These are phyloP conservation scores for Irpex rosettiformis DNA, from an alignment of 1,284 basidiomycete genomes.

Conservation along the genomic window DNA sequence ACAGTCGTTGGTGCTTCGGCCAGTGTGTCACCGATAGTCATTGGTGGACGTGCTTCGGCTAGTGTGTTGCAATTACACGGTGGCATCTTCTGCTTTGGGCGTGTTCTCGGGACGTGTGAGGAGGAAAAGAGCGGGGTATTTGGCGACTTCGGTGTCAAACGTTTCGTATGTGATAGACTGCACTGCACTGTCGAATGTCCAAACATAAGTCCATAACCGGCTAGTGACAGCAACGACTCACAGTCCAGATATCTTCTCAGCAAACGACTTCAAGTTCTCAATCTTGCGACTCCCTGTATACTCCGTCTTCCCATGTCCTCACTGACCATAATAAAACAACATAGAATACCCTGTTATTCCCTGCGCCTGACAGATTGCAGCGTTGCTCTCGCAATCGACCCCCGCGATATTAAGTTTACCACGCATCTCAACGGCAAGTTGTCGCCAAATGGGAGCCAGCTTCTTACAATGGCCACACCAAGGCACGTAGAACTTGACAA, in stretches of 20 bases:
- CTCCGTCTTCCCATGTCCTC: constrained; percentile 50
- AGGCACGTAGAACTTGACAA: constrained; percentile 90
- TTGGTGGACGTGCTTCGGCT: too few relatives aligned
- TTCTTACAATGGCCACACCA: constrained; percentile 95
- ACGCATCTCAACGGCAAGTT: constrained; percentile 68
- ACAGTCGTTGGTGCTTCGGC: too few relatives aligned
- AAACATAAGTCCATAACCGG: constrained; percentile 10
- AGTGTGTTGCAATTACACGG: too few relatives aligned
- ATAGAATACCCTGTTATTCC: constrained; percentile 79
- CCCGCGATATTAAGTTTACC: constrained; percentile 74
- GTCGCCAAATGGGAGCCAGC: constrained; percentile 75
- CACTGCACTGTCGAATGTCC: constrained; percentile 24
- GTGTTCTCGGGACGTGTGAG: constrained; percentile 57
- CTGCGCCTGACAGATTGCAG: constrained; percentile 60
- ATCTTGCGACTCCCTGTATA: constrained; percentile 70
- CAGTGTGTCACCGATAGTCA: too few relatives aligned
- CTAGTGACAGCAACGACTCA: constrained; percentile 11
- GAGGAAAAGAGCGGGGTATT: constrained; percentile 70
- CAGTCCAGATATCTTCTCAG: constrained; percentile 51
- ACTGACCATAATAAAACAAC: constrained; percentile 57
- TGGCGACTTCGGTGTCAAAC: constrained; percentile 46
- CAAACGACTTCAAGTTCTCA: constrained; percentile 67
- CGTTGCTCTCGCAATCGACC: constrained; percentile 81
- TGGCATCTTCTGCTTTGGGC: too few relatives aligned
- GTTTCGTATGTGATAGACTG: constrained; percentile 48